Base-by-base conservation (phyloP, 108 stramenopile species). In the Cyclotella kingstonii region DNA sequence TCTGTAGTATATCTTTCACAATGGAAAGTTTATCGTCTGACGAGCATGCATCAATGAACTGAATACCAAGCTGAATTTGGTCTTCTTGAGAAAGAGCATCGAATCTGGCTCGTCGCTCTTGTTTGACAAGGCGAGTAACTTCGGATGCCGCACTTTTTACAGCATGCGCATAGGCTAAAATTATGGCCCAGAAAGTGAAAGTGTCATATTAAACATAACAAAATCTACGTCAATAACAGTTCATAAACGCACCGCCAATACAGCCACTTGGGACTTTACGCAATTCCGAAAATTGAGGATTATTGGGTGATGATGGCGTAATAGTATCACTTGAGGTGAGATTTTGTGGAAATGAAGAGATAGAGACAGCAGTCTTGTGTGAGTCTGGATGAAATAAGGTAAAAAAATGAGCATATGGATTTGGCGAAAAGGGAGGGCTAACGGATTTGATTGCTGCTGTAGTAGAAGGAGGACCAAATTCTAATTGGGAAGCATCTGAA, bases 11-110 rank as follows among this genome's bases (percentile, higher is more conserved):
- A 27, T 81, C 68, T 45, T 83, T 80, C 49, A 91, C 84, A 26
- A 74, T 39, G 22, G 72, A 35, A n/a, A 91, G 60, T 22, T 51
- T 71, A 19, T 77, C 77, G 53, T 91, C 82, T 9, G 81, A 86
- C 1, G 74, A 46, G 47, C 90, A 91, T 1, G 86, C 90, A 53
- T 83, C 83, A 21, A 91, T 54, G 46, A 91, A 84, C 4, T 72
- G 52, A 2, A 69, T 33, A 7, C 81, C 64, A 12, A 79, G 40
- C 10, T 65, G 64, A 4, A 63, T 47, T 58, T 83, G 81, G 10
- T 83, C 83, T 9, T 81, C 78, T 21, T 61, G 54, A 0, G 75
- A 21, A 22, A 81, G 57, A 5, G 53, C 41, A 11, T 73, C 49
- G 53, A 88, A 91, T 41, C 64, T 65, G 28, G 54, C 54, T 52